Evolutionary conservation across 371 early-diverging fungal species (phyloP).

Genomic region (Coemansia sp.): DNA sequence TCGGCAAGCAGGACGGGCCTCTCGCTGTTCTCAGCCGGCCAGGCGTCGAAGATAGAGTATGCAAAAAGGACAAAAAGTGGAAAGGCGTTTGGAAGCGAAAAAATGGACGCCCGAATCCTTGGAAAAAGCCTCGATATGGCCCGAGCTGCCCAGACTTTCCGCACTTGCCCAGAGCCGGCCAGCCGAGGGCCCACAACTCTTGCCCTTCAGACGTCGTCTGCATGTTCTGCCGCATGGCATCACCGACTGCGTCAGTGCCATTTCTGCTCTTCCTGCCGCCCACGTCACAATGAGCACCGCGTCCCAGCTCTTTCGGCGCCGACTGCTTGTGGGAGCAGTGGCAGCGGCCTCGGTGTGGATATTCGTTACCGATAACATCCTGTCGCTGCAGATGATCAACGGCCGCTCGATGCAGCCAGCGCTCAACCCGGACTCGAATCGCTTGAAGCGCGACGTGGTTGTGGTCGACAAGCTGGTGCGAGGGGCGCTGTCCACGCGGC

Average conservation of each 20-base stretch:
- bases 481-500: conserved; percentile 51
- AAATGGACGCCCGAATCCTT: background rate
- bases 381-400: conserved; percentile 44
- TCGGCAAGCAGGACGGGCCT: background rate
- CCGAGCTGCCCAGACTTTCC: conserved; percentile 3
- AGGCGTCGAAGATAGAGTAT: conserved; percentile 3
- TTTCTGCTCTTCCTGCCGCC: too few species aligned
- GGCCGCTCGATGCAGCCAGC: conserved; percentile 67
- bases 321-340: conserved; percentile 11
- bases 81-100: background rate
- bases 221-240: too few species aligned
- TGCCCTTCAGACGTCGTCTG: background rate
- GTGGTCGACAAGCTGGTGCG: conserved; percentile 70
- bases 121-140: background rate
- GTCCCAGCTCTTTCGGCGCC: conserved; percentile 12
- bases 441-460: conserved; percentile 68
- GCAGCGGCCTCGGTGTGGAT: conserved; percentile 28
- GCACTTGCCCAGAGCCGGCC: background rate
- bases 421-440: conserved; percentile 84
- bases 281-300: background rate
- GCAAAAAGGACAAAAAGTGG: background rate
- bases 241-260: too few species aligned
- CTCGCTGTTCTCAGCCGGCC: background rate
- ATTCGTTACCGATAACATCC: conserved; percentile 44
- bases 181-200: background rate